Conservation (phyloP, 768 basidiomycete species). For the Gymnopilus junonius region DNA sequence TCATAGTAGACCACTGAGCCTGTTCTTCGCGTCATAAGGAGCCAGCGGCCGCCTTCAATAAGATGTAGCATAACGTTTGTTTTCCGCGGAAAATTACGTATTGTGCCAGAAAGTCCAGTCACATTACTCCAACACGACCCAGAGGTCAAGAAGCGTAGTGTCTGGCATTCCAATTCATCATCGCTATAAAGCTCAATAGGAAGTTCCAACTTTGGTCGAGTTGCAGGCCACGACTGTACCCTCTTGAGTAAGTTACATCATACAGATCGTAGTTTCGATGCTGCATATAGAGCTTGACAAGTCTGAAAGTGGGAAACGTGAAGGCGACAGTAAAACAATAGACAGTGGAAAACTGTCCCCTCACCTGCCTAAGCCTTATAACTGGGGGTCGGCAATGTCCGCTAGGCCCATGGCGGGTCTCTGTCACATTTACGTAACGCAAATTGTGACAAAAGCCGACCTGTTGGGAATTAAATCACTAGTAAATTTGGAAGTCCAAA, state of each 20-base stretch:
- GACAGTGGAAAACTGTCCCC: too few relatives aligned
- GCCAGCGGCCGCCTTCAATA: conserved; percentile 17
- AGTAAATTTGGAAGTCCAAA: too few relatives aligned
- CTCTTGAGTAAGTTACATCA: neutral
- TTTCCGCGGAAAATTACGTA: neutral
- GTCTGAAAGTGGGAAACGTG: neutral
- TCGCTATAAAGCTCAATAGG: neutral
- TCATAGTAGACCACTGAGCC: conserved; percentile 14
- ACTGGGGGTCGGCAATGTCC: too few relatives aligned
- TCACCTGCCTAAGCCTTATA: too few relatives aligned
- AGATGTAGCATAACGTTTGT: neutral
- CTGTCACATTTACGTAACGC: too few relatives aligned
- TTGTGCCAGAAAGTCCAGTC: neutral
- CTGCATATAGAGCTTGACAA: neutral
- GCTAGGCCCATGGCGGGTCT: too few relatives aligned
- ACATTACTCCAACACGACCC: neutral
- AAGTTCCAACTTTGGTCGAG: neutral
- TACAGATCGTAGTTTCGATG: neutral
- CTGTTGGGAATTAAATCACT: too few relatives aligned
- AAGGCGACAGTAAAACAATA: too few relatives aligned
- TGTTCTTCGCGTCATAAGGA: neutral
- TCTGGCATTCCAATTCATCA: neutral
- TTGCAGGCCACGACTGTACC: neutral
- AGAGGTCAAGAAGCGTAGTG: neutral
- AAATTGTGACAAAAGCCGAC: too few relatives aligned